phyloP scores from a whole-genome alignment of 1,284 basidiomycete species.

The Rhizoctonia solani region DNA sequence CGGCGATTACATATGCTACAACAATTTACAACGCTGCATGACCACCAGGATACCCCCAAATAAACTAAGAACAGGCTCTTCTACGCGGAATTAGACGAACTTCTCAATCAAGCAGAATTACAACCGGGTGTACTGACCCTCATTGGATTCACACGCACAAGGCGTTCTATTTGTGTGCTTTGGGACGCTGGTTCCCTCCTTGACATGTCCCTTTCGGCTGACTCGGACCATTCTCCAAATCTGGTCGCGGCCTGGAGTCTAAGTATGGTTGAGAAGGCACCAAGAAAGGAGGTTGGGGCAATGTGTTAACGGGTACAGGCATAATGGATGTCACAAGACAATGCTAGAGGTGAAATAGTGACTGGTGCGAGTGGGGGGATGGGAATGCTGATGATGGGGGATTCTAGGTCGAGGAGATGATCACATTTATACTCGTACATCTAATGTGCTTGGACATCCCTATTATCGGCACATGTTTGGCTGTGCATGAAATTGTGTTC shows the following conservation, averaged over 20 bases:
- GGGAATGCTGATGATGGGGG: slow-evolving; percentile 9
- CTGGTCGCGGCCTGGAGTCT: slow-evolving; percentile 28
- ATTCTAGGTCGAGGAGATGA: slow-evolving; percentile 7
- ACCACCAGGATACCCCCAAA: slow-evolving; percentile 14
- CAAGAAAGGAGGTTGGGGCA: slow-evolving; percentile 33
- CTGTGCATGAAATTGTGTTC: slow-evolving; percentile 20
- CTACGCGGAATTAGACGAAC: slow-evolving; percentile 5
- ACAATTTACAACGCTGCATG: slow-evolving; percentile 24
- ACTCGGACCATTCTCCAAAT: slow-evolving; percentile 7
- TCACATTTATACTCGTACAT: slow-evolving; percentile 33
- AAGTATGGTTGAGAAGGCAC: slow-evolving; percentile 31
- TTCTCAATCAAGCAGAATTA: slow-evolving; percentile 29
- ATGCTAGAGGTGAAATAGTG: background rate
- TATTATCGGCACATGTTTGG: slow-evolving; percentile 33
- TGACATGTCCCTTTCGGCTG: slow-evolving; percentile 23
- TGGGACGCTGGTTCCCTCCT: background rate
- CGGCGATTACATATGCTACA: slow-evolving; percentile 34
- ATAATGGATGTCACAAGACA: slow-evolving; percentile 1
- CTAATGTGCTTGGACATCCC: slow-evolving; percentile 29
- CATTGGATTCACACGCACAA: slow-evolving; percentile 25
- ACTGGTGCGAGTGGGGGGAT: background rate
- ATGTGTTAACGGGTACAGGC: slow-evolving; percentile 22
- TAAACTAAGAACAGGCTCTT: slow-evolving; percentile 1
- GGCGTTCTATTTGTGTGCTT: slow-evolving; percentile 24
- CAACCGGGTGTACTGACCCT: slow-evolving; percentile 30